Evolutionary conservation across 164 flowering plant genomes (phyloP), one percentile per base, ranked within the genome.

Genomic region (Sextonia rubra): DNA sequence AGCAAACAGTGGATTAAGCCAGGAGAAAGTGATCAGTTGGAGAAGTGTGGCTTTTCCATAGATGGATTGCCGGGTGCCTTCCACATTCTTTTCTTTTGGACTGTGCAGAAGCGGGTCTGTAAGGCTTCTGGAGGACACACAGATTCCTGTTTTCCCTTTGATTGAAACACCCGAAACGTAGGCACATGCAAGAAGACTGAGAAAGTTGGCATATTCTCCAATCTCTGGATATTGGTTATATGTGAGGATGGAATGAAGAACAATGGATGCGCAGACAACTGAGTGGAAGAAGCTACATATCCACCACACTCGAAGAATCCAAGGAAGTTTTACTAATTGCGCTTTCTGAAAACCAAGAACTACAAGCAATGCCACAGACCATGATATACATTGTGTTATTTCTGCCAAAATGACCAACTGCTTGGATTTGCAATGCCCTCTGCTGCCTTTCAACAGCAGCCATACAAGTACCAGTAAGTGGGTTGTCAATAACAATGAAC

Each of bases 21-120:
- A 94, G 32, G 98, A 92, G 84, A 90, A 94, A 74, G 94, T 90
- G 26, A 94, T 68, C 3, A 89, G 92, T 69, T 90, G 93, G 70
- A 86, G 61, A 73, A 90, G 67, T 60, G 85, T 84, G 71, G 98
- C 91, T 74, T 78, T 87, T 68, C 88, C 94, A 78, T 89, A 94
- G 30, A 72, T 78, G 52, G 88, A 83, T 52, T 52, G 58, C n/a
- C 86, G 82, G 77, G 74, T 85, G 25, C 49, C 69, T 76, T 74
- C 76, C 37, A 29, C 56, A 26, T 66, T 56, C 44, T 81, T 80
- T 5, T 77, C 83, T 64, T 69, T 65, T 70, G 83, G 80, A 8
- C 75, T 83, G 69, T 74, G 75, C 32, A 87, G 84, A 73, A 93
- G 93, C 32, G 98, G 97, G 1, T 86, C 88, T 27, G 81, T 69